Percentiles rank a stretch among this genome's conserved stretches.
Evolutionary conservation across 495 filamentous ascomycete genomes (phyloP).

Genomic region (Filosporella fistucella): DNA sequence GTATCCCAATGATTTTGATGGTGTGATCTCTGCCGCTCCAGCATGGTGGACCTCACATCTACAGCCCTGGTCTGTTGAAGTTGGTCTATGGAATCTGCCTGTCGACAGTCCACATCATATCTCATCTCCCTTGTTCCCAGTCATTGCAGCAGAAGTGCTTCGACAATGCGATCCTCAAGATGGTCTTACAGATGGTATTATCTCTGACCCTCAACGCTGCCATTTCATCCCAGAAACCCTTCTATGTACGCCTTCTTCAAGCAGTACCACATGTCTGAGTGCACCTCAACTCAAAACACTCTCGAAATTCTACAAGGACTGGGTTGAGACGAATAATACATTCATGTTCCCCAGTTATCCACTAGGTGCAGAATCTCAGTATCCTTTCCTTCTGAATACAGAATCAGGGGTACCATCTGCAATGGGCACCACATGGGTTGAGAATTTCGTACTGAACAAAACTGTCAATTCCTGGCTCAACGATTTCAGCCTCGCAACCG

Average conservation of each 20-base stretch:
- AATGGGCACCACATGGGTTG: slow-evolving; percentile 35
- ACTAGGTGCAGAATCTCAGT: slow-evolving; percentile 36
- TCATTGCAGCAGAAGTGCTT: slow-evolving; percentile 53
- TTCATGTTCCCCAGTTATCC: slow-evolving; percentile 49
- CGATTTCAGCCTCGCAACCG: no score
- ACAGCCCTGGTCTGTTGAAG: slow-evolving; percentile 41
- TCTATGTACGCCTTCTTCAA: slow-evolving; percentile 36
- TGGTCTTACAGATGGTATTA: slow-evolving; percentile 59
- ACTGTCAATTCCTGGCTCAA: no score
- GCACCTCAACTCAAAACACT: slow-evolving; percentile 50
- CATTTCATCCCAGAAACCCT: slow-evolving; percentile 46
- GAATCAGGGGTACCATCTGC: slow-evolving; percentile 30
- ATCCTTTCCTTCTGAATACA: slow-evolving; percentile 27
- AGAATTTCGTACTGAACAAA: slow-evolving; percentile 36
- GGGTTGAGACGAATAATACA: slow-evolving; percentile 43
- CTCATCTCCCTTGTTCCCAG: slow-evolving; percentile 39
- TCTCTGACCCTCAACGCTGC: slow-evolving; percentile 57
- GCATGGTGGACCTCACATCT: slow-evolving; percentile 47
- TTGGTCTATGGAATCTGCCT: slow-evolving; percentile 35
- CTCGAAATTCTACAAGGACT: slow-evolving; percentile 48
- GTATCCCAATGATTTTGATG: slow-evolving; percentile 58
- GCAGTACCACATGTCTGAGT: slow-evolving; percentile 52
- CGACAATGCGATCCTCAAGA: slow-evolving; percentile 63
- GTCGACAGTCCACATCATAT: slow-evolving; percentile 46
- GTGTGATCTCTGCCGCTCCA: slow-evolving; percentile 56